Base-by-base conservation (phyloP, 208 protist species). In the Trypanosoma congolense region DNA sequence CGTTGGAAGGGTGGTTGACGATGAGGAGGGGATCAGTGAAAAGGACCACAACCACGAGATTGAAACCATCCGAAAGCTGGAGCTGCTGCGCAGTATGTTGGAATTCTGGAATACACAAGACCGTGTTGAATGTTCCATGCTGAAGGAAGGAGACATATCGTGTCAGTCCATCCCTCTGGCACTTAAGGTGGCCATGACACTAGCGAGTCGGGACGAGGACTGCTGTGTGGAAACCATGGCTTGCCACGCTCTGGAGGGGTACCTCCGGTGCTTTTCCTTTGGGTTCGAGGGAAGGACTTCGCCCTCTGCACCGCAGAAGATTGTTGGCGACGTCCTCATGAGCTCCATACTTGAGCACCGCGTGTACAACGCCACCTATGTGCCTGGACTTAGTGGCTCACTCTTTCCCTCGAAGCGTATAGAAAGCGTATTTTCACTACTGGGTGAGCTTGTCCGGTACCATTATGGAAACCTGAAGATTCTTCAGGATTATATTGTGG, bases 51-150 rank as follows among this genome's bases (percentile, higher is more conserved):
- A 80, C 51, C 78, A 92, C 53, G 80, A 78, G 29, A 72, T 75
- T 0, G 70, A 80, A 45, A 91, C 82, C 22, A 83, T 93, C 47
- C 77, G 83, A 31, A 93, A 89, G 65, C 60, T 90, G 59, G 87
- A 93, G 72, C 63, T 91, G 33, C 60, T 93, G 56, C 79, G 76
- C 25, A 52, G 76, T 24, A 31, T 90, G 22, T 73, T 83, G 54
- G 83, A 90, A 63, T 93, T 78, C 65, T 93, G 82, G 77, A 85
- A 90, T 43, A 69, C 77, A 31, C 86, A 90, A 54, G 80, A 93
- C 60, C 55, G 72, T 16, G 42, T 57, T 2, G 82, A 93, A 69
- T 74, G 78, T 46, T 50, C 57, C 43, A 76, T 87, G 75, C 63
- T 85, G 14, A 52, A 70, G 19, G 65, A 69, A 24, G 69, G 45